Base-by-base conservation (phyloP, 2,329 filamentous ascomycete genomes). In the Hypocreales sp. region DNA sequence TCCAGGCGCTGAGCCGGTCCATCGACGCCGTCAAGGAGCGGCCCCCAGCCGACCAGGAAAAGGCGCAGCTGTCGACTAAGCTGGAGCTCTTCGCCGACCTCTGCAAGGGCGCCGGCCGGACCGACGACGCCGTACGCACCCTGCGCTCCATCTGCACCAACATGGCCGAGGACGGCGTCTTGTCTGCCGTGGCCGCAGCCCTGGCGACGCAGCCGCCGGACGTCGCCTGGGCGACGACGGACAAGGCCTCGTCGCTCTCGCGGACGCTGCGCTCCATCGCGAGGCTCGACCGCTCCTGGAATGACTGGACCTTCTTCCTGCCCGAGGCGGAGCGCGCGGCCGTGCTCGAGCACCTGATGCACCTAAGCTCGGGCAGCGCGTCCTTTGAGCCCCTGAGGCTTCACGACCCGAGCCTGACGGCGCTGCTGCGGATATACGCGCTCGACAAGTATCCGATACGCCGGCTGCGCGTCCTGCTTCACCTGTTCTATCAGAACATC, bases 51-150 rank as follows among this genome's bases (percentile, higher is more conserved):
- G 74, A 79, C 31, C 67, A 64, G 45, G 60, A 68, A 23, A 62
- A 61, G 35, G 74, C 71, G 0, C 64, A 74, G 33, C 50, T 80
- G 2, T 50, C 64, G 0, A 60, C 60, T 28, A 83, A 82, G 42
- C 55, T 80, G 21, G 78, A 82, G 42, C 59, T 69, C 8, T 62
- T 79, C 38, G 75, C 68, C 3, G 72, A 79, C 21, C 41, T 72
- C 2, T 71, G 67, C 37, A 68, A 63, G 36, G 47, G 54, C 1
- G 48, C 56, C 10, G 66, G 67, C 5, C 58, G 66, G 24, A 51
- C 53, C 12, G 62, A 67, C 3, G 68, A 77, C 34, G 67, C 75
- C 0, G 57, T 69, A 8, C 58, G 63, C 18, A 64, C 69, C 2
- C 58, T 79, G 6, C 55, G 62, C 26, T 61, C 66, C 11, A 67